Base-by-base conservation (phyloP, 1,284 basidiomycete species). In the Rhodotorula sp. region DNA sequence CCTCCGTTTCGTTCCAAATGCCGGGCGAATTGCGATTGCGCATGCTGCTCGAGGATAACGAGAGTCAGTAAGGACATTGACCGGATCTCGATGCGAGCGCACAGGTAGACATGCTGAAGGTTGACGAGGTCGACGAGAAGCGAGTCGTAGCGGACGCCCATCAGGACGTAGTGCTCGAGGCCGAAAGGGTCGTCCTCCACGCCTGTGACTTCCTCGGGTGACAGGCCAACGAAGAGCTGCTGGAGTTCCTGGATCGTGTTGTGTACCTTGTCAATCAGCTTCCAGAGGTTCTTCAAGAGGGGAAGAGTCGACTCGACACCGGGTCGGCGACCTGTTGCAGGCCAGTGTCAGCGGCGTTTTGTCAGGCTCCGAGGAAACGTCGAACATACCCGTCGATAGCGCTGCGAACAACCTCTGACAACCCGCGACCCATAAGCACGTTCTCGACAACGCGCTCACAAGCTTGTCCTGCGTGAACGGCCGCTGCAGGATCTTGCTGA, bases 111-210 rank as follows among this genome's bases (percentile, higher is more conserved):
- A 49, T 74, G 65, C 48, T 70, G 59, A 2, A 74, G 57, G 39
- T 68, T 67, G 57, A 72, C 56, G 15, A 70, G 22, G 54, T 72
- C 73, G 27, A 74, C 67, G 8, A 74, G 51, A 19, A 66, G 22
- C 52, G 70, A 55, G 47, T 74, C 73, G 36, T 64, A 65, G 20
- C 73, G 61, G 6, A 74, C 73, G 4, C 70, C 73, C 19, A 72
- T 58, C 1, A 74, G 61, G 22, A 74, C 70, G 29, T 64, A 74
- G 46, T 74, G 67, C 60, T 74, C 73, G 34, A 72, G 56, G 6
- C 65, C 66, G 46, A 63, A 70, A 27, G 63, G 65, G 0, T 72
- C 66, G 11, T 59, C 62, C 32, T 66, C 70, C 46, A 55, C 49
- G 11, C 57, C 68, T 4, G 52, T 27, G 7, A 74, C 61, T 27